Evolutionary conservation across 495 filamentous ascomycete species (phyloP).

Genomic region (Neurospora sp.): DNA sequence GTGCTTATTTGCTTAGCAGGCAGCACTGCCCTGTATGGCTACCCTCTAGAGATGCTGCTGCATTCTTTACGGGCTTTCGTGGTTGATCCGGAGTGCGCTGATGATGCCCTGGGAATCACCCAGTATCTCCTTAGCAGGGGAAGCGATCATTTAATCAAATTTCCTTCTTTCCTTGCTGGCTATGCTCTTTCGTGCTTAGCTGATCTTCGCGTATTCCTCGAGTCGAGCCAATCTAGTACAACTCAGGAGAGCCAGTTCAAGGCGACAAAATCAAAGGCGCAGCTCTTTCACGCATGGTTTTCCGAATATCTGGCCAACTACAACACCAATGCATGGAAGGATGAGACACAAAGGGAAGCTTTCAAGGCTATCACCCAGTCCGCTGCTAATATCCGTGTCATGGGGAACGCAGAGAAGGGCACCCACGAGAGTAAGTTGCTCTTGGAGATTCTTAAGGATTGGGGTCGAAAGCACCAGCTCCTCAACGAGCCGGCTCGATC

Average conservation of each 20-base stretch:
- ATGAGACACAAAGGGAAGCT: slow-evolving; percentile 33
- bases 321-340: slow-evolving; percentile 37
- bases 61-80: slow-evolving; percentile 72
- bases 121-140: slow-evolving; percentile 76
- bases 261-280: slow-evolving; percentile 55
- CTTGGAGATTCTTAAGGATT: slow-evolving; percentile 63
- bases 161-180: slow-evolving; percentile 68
- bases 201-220: slow-evolving; percentile 62
- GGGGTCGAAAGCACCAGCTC: slow-evolving; percentile 47
- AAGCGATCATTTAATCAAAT: slow-evolving; percentile 47
- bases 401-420: slow-evolving; percentile 49
- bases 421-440: slow-evolving; percentile 66
- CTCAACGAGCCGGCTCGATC: slow-evolving; percentile 59
- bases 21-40: slow-evolving; percentile 55
- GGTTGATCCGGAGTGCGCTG: slow-evolving; percentile 74
- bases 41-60: slow-evolving; percentile 87
- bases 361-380: slow-evolving; percentile 57
- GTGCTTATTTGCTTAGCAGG: slow-evolving; percentile 74
- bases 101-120: slow-evolving; percentile 79
- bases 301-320: slow-evolving; percentile 49
- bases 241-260: slow-evolving; percentile 69
- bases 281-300: slow-evolving; percentile 64
- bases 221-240: slow-evolving; percentile 54
- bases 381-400: slow-evolving; percentile 45
- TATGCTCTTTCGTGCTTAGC: slow-evolving; percentile 66